These are phyloP conservation scores for Begonia fuchsioides DNA, from an alignment of 306 rosid genomes.

Conservation along the genomic window DNA sequence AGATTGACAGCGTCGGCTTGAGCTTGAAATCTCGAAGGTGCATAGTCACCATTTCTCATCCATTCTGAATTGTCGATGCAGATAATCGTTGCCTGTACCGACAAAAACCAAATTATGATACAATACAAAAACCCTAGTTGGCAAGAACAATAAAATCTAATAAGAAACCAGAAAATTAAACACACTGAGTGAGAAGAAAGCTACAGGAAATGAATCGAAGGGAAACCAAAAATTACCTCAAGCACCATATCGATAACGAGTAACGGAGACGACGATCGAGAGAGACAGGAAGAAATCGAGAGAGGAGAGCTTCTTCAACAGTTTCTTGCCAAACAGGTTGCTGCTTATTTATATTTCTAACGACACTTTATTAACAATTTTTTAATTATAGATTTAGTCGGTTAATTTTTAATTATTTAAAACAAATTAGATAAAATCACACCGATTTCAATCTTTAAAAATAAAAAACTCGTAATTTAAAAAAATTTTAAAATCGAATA, in stretches of 20 bases:
- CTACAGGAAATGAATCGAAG: not conserved
- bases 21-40: constrained; percentile 62
- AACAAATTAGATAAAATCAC: too few relatives aligned
- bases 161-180: too few relatives aligned
- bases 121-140: constrained; percentile 3
- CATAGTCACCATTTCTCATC: constrained; percentile 72
- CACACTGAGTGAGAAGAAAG: not conserved
- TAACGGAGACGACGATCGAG: not conserved
- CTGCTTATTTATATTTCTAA: not conserved
- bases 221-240: constrained; percentile 3
- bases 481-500: too few relatives aligned
- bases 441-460: too few relatives aligned
- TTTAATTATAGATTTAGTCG: too few relatives aligned
- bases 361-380: too few relatives aligned
- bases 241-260: constrained; percentile 10
- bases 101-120: not conserved
- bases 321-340: constrained; percentile 8
- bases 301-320: not conserved
- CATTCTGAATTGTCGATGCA: constrained; percentile 77
- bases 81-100: constrained; percentile 61
- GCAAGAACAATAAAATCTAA: not conserved
- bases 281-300: not conserved
- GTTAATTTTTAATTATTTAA: too few relatives aligned
- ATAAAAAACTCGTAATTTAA: too few relatives aligned
- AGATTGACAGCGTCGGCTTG: constrained; percentile 70